Conservation (phyloP, 371 early-diverging fungal species). For the Mortierella sp. region DNA sequence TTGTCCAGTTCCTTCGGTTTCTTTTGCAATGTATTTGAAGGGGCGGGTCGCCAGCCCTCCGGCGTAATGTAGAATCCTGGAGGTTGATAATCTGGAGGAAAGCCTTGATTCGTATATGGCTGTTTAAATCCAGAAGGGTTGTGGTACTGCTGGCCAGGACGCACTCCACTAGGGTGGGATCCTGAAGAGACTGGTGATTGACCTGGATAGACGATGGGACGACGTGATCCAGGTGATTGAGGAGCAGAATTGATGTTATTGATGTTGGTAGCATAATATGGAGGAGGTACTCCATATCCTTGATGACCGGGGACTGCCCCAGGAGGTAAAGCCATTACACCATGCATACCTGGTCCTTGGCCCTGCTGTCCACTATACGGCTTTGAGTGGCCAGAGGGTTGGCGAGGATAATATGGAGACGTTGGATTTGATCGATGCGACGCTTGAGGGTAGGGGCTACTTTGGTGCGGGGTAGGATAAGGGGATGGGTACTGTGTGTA, state of each 20-base stretch:
- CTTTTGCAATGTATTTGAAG: constrained; percentile 50
- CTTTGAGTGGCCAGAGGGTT: constrained; percentile 19
- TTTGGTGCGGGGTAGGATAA: constrained; percentile 4
- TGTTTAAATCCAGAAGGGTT: constrained; percentile 14
- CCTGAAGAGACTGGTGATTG: constrained; percentile 14
- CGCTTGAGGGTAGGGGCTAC: constrained; percentile 12
- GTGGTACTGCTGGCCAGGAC: constrained; percentile 18
- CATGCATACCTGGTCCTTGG: constrained; percentile 23
- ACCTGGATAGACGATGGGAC: constrained; percentile 15
- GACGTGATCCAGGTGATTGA: constrained; percentile 29
- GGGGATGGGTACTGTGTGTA: constrained; percentile 8
- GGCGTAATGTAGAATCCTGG: constrained; percentile 26
- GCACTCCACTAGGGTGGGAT: constrained; percentile 15
- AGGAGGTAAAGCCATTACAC: constrained; percentile 8
- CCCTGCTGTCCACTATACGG: constrained; percentile 28
- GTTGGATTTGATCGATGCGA: constrained; percentile 25
- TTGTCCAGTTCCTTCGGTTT: constrained; percentile 62
- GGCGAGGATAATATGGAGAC: constrained; percentile 24
- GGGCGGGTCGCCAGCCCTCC: constrained; percentile 34
- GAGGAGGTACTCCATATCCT: constrained; percentile 21
- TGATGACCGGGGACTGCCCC: constrained; percentile 14
- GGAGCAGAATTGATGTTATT: background rate
- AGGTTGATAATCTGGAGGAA: constrained; percentile 22
- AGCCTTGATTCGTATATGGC: constrained; percentile 24
- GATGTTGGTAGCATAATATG: constrained; percentile 12